These are phyloP conservation scores for Rhizopogon vinicolor DNA, from an alignment of 768 basidiomycete species.

Conservation along the genomic window DNA sequence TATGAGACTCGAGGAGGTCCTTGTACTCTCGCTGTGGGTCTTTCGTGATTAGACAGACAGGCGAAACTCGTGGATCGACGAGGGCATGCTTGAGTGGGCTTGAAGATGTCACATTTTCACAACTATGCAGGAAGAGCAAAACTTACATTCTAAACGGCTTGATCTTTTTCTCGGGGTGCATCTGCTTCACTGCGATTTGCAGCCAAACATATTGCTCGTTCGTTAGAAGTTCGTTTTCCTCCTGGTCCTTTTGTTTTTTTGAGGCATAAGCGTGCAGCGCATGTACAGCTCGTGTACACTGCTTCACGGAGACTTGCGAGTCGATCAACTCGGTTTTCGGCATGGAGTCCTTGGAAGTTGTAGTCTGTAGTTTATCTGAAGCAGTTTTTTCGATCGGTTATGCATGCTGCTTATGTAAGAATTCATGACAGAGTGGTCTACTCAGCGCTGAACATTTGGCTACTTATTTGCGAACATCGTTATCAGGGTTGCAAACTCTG, in stretches of 20 bases:
- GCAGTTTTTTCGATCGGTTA: background rate
- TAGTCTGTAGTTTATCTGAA: no score
- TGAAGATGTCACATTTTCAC: constrained; percentile 20
- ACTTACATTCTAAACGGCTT: constrained; percentile 86
- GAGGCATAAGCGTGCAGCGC: constrained; percentile 71
- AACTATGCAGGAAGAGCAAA: background rate
- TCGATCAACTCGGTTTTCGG: constrained; percentile 56
- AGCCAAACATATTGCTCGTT: constrained; percentile 90
- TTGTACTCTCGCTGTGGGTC: constrained; percentile 97
- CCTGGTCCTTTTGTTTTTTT: constrained; percentile 58
- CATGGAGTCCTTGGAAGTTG: constrained; percentile 27
- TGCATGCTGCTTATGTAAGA: background rate
- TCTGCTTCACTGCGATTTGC: constrained; percentile 80
- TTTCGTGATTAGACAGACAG: constrained; percentile 91
- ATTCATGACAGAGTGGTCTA: background rate
- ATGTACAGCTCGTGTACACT: constrained; percentile 74
- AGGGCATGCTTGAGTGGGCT: constrained; percentile 76
- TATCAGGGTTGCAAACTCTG: no score
- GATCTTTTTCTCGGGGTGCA: constrained; percentile 66
- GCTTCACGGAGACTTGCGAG: constrained; percentile 59
- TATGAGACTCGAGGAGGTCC: constrained; percentile 72
- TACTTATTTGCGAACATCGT: no score
- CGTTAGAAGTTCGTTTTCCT: constrained; percentile 70
- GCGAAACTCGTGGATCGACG: constrained; percentile 75
- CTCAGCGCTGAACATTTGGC: background rate